Conservation (phyloP, 805 yeast species). For the Kodamaea laetipori region DNA sequence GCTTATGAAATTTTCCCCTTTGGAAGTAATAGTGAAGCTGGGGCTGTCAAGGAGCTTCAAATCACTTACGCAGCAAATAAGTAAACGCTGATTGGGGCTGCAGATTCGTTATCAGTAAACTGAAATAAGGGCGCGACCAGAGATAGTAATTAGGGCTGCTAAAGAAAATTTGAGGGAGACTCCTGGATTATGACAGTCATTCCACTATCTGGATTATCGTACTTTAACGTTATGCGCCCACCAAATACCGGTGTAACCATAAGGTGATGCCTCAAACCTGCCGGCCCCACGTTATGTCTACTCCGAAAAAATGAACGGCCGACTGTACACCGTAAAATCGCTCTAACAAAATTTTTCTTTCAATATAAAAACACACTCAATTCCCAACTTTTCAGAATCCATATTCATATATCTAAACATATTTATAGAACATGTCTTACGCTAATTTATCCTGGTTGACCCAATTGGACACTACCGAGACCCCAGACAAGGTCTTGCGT, state of each 20-base stretch:
- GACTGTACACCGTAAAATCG: slow-evolving; percentile 14
- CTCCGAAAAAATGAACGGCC: slow-evolving; percentile 12
- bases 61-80: too few species aligned
- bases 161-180: too few species aligned
- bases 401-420: slow-evolving; percentile 1
- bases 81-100: too few species aligned
- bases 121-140: too few species aligned
- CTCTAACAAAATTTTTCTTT: slow-evolving; percentile 14
- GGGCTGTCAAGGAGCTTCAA: too few species aligned
- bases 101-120: slow-evolving; percentile 1
- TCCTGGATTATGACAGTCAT: too few species aligned
- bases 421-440: slow-evolving; percentile 35
- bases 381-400: slow-evolving; percentile 4
- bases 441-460: slow-evolving; percentile 77
- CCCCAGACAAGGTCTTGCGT: slow-evolving; percentile 80
- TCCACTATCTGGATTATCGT: too few species aligned
- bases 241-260: not conserved
- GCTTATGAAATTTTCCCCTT: too few species aligned
- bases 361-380: slow-evolving; percentile 8
- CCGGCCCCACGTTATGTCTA: slow-evolving; percentile 5
- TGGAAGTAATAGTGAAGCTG: too few species aligned
- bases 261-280: too few species aligned
- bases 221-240: not conserved
- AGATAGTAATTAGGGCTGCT: too few species aligned
- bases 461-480: slow-evolving; percentile 67